phyloP scores from a whole-genome alignment of 495 filamentous ascomycete species.

The Thozetella sp. region DNA sequence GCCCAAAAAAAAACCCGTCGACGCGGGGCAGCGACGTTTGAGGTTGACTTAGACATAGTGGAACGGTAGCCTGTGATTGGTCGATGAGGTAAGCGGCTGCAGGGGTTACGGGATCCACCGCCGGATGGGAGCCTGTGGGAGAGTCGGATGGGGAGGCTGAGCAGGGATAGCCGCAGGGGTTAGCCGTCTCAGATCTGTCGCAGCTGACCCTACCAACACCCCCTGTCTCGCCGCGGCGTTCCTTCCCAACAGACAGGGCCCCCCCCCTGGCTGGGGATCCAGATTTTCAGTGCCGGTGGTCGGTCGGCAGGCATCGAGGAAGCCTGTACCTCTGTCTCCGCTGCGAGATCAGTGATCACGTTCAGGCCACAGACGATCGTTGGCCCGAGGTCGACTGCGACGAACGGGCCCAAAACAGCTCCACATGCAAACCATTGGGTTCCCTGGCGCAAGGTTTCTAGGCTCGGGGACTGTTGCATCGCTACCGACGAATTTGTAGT shows the following conservation, averaged over 20 bases:
- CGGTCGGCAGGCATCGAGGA: no score
- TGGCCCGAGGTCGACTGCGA: no score
- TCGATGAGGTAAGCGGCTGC: constrained; percentile 21
- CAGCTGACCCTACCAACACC: constrained; percentile 14
- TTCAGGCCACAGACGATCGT: no score
- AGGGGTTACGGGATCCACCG: constrained; percentile 17
- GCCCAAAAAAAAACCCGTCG: constrained; percentile 18
- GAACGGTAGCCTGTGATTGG: constrained; percentile 21
- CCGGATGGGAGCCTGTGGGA: constrained; percentile 12
- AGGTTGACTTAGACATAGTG: constrained; percentile 27
- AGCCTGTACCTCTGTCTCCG: no score
- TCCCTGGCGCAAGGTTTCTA: no score
- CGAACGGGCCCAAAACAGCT: no score
- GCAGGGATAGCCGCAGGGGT: constrained; percentile 23
- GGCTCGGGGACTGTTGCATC: no score
- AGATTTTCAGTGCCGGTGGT: neutral
- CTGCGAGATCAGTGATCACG: no score
- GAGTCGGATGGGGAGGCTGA: constrained; percentile 10
- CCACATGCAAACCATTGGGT: no score
- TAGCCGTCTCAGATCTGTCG: constrained; percentile 35
- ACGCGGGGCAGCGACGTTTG: constrained; percentile 30
- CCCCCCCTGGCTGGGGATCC: constrained; percentile 6
- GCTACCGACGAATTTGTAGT: no score
- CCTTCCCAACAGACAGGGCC: neutral
- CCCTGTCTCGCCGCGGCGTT: neutral